A percentile compares a stretch with the other conserved stretches of the same genome.
Evolutionary conservation across 179 eudicot genomes (phyloP).

Genomic region (Sideroxylon spinosum): DNA sequence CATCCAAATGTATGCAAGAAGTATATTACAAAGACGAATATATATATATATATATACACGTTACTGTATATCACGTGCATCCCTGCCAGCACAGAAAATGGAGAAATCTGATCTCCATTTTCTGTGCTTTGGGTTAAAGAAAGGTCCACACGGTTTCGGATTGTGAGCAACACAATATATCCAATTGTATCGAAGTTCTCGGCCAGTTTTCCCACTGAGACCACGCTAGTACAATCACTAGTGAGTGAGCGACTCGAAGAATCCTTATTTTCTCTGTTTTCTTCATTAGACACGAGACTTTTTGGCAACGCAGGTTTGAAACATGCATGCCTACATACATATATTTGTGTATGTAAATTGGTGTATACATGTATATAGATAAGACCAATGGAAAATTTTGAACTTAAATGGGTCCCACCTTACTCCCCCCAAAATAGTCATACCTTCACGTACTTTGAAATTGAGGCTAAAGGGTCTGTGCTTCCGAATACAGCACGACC

Average conservation of each 20-base stretch:
- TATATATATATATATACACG: too few relatives aligned
- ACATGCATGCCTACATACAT: too few relatives aligned
- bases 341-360: too few relatives aligned
- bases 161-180: background rate
- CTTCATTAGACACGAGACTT: background rate
- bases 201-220: slow-evolving; percentile 1
- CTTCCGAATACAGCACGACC: background rate
- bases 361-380: background rate
- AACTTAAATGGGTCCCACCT: background rate
- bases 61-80: too few relatives aligned
- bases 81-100: too few relatives aligned
- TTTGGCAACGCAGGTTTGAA: background rate
- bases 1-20: too few relatives aligned
- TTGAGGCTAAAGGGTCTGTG: background rate
- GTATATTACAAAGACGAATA: too few relatives aligned
- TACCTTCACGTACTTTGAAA: too few relatives aligned
- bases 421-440: background rate
- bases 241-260: background rate
- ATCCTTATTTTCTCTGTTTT: background rate
- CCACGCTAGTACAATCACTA: background rate
- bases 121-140: background rate
- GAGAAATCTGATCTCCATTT: background rate
- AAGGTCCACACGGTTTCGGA: slow-evolving; percentile 11
- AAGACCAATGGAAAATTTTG: background rate
- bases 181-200: background rate